Conservation (phyloP, 129 eudicot genomes). For the Ambrosia artemisiifolia region DNA sequence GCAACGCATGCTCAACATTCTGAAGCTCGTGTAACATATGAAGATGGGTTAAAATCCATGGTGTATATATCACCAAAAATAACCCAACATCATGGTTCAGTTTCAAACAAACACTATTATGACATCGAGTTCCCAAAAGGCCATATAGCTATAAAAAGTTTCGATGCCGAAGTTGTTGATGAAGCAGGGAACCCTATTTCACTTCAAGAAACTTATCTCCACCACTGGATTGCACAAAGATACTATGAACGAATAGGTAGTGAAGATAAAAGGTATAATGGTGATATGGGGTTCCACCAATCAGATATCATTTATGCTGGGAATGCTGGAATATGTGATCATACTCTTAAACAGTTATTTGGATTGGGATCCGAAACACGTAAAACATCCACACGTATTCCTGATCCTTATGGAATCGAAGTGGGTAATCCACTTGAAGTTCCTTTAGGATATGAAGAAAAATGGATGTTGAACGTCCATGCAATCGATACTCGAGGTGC, state of each 20-base stretch:
- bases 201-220: conserved; percentile 60
- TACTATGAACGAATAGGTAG: conserved; percentile 40
- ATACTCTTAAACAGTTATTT: conserved; percentile 51
- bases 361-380: conserved; percentile 85
- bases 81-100: conserved; percentile 49
- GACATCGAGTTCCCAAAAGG: conserved; percentile 55
- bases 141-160: conserved; percentile 56
- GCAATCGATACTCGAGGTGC: conserved; percentile 70
- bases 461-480: conserved; percentile 64
- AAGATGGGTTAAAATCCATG: conserved; percentile 38
- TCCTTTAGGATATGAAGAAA: conserved; percentile 70
- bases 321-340: conserved; percentile 55
- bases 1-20: conserved; percentile 18
- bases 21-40: conserved; percentile 22
- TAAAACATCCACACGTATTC: conserved; percentile 56
- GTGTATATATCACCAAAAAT: conserved; percentile 49
- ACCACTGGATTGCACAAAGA: conserved; percentile 51
- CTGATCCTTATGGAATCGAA: conserved; percentile 88
- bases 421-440: conserved; percentile 61
- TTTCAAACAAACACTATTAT: conserved; percentile 34
- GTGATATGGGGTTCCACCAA: conserved; percentile 24
- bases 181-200: conserved; percentile 50
- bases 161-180: conserved; percentile 71
- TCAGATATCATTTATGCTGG: conserved; percentile 41
- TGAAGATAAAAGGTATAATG: conserved; percentile 7